Base-by-base conservation (phyloP, 306 rosid genomes). In the Cicer judaicum region DNA sequence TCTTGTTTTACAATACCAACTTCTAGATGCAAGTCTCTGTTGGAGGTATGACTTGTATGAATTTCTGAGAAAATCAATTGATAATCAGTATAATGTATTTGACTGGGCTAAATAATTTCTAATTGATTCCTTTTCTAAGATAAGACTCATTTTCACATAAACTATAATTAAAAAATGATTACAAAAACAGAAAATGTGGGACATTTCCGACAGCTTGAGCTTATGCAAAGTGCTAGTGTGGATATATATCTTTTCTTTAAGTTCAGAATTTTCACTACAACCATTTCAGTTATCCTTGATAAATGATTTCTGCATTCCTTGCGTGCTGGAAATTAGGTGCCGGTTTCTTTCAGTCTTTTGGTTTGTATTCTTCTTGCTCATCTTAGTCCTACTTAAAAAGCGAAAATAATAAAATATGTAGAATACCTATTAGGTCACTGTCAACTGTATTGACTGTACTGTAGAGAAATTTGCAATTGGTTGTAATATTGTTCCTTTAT, bases 271-370 rank as follows among this genome's bases (percentile, higher is more conserved):
- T 42, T 64, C 24, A 18, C 9, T 56, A 14, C 79, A 56, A 55
- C 72, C 59, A 11, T 50, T 64, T 69, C 46, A 65, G 70, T 53
- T 21, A 70, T 75, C 49, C 43, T 42, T 70, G 57, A 75, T 60
- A 69, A 52, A 15, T 64, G 74, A 69, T 72, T 56, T 64, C 47
- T 55, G 60, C 77, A 18, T 73, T 69, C 70, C 61, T 54, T 75
- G 76, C 41, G 7, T 71, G 10, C 40, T 55, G 53, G 19, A 59
- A 61, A 34, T 48, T 34, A 65, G 71, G 50, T 41, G 11, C 68
- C 56, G 9, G 71, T 41, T 79, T 69, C 57, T 75, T 46, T 18
- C 19, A 18, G 48, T 47, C 44, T 67, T 18, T 36, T 54, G 52
- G 34, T 6, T 65, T 72, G 68, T 49, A 66, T 57, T 66, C 72